These are phyloP conservation scores for Euphorbia schlechtendalii DNA, from an alignment of 441 rosid genomes.

Conservation along the genomic window DNA sequence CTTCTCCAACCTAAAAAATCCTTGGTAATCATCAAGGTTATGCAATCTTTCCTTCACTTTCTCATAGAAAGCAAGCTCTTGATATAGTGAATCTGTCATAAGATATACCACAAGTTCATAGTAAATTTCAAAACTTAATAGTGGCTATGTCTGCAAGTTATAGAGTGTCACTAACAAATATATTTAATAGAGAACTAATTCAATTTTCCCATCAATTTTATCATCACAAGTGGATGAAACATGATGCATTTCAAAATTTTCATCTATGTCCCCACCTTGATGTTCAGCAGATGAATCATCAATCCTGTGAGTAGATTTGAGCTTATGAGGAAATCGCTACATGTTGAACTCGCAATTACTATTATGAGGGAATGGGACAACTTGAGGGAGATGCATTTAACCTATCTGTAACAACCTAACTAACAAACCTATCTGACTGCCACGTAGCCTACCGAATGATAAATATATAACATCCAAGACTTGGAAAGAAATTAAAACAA, in stretches of 20 bases:
- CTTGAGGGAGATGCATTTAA: too few species aligned
- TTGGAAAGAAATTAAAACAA: too few species aligned
- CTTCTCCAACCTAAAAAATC: constrained; percentile 63
- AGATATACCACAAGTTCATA: constrained; percentile 13
- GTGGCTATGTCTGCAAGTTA: neutral
- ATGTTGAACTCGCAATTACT: constrained; percentile 49
- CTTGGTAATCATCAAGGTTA: constrained; percentile 63
- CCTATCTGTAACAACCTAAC: too few species aligned
- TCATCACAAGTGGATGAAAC: constrained; percentile 59
- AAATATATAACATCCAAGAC: too few species aligned
- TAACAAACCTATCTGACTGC: too few species aligned
- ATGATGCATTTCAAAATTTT: constrained; percentile 37
- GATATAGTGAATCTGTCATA: constrained; percentile 54
- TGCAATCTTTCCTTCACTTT: constrained; percentile 73
- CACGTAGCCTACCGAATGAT: too few species aligned
- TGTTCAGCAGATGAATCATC: constrained; percentile 52
- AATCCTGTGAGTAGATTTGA: constrained; percentile 33
- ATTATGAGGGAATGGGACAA: too few species aligned
- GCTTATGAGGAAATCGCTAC: constrained; percentile 48
- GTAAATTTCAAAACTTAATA: neutral
- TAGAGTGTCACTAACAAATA: constrained; percentile 1
- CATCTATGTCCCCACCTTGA: constrained; percentile 56
- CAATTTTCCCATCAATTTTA: constrained; percentile 55
- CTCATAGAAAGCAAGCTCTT: constrained; percentile 73
- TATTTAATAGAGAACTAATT: constrained; percentile 17